phyloP scores from a whole-genome alignment of 2,329 filamentous ascomycete species.

The Ophioceras dolichostomum region DNA sequence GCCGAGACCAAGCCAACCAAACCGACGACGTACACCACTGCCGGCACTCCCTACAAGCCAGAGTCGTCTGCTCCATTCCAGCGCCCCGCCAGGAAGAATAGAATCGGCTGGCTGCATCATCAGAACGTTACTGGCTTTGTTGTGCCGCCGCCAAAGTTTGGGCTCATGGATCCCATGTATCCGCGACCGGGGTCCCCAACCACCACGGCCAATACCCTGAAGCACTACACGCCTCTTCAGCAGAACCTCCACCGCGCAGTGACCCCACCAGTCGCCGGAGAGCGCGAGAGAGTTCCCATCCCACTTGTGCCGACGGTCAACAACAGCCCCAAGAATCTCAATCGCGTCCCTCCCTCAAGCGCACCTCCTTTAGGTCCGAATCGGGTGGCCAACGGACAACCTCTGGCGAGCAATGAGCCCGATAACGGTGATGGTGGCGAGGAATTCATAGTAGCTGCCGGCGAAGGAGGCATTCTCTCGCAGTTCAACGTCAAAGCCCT shows the following conservation, averaged over 20 bases:
- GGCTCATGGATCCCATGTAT: too few relatives aligned
- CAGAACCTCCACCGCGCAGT: constrained; percentile 41
- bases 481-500: constrained; percentile 33
- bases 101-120: neutral
- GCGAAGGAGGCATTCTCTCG: too few relatives aligned
- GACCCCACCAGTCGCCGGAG: constrained; percentile 19
- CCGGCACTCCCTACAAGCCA: constrained; percentile 1
- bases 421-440: constrained; percentile 11
- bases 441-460: constrained; percentile 14
- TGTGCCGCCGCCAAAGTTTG: neutral
- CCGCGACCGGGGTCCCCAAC: constrained; percentile 6
- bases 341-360: constrained; percentile 11
- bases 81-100: neutral
- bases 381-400: neutral
- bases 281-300: constrained; percentile 3
- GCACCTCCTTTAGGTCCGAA: constrained; percentile 3
- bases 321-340: constrained; percentile 16
- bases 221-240: constrained; percentile 37
- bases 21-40: too few relatives aligned
- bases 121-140: neutral
- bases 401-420: neutral
- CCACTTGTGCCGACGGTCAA: constrained; percentile 1
- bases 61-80: neutral
- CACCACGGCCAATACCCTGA: constrained; percentile 11
- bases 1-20: too few relatives aligned